Conservation (phyloP, 2,329 filamentous ascomycete species). For the Cytospora piceae region DNA sequence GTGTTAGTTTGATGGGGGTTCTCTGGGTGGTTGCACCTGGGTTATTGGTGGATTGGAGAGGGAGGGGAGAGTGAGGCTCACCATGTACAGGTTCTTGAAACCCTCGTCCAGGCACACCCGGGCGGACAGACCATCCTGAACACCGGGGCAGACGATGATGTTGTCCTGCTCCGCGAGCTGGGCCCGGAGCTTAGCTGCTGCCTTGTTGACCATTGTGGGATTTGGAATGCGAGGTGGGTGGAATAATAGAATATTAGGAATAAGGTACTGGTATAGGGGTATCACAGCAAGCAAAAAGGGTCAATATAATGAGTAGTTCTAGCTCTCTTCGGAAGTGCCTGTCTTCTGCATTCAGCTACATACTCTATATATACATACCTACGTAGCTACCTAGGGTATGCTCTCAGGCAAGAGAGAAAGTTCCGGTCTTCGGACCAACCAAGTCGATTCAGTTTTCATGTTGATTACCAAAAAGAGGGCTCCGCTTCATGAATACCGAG, state of each 20-base stretch:
- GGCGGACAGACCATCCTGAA: slow-evolving; percentile 70
- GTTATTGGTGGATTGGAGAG: background rate
- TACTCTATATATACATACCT: background rate
- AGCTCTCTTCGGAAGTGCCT: background rate
- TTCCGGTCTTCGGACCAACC: background rate
- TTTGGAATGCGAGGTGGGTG: no score
- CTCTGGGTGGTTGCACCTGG: no score
- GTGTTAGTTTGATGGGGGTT: background rate
- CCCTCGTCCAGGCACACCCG: slow-evolving; percentile 65
- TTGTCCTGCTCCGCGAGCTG: slow-evolving; percentile 44
- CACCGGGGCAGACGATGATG: slow-evolving; percentile 63
- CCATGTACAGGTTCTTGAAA: slow-evolving; percentile 71
- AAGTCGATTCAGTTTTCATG: background rate
- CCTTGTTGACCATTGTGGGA: slow-evolving; percentile 35
- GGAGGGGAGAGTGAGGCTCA: slow-evolving; percentile 38
- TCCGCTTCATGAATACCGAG: background rate
- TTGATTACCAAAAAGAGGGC: background rate
- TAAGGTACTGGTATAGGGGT: background rate
- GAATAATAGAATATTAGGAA: background rate
- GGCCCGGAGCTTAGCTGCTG: slow-evolving; percentile 44
- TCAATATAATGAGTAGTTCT: background rate
- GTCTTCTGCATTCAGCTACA: background rate
- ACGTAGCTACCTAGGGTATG: background rate
- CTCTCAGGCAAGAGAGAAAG: background rate
- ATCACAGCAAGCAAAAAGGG: background rate